A percentile compares a stretch with the other conserved stretches of the same genome.
Evolutionary conservation across 2,329 filamentous ascomycete species (phyloP).

Genomic region (Beauveria australis): DNA sequence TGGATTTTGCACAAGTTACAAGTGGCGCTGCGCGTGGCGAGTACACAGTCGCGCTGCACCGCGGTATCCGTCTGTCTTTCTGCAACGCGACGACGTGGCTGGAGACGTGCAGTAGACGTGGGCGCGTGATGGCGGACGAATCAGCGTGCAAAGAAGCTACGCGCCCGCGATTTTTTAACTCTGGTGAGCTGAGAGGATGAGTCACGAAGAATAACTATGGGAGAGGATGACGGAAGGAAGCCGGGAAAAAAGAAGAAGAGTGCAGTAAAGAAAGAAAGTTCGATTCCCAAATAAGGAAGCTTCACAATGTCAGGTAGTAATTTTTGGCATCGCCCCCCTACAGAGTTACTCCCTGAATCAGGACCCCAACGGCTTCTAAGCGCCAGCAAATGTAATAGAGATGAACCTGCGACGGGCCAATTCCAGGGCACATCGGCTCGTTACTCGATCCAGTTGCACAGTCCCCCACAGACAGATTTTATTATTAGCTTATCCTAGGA

Average conservation of each 20-base stretch:
- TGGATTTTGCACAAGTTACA: background rate
- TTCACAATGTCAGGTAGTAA: background rate
- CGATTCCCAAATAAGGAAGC: background rate
- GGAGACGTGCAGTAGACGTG: background rate
- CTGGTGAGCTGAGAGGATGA: background rate
- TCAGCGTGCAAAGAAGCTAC: constrained; percentile 4
- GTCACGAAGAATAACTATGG: background rate
- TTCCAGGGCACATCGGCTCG: background rate
- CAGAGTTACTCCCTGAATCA: background rate
- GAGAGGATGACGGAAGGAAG: background rate
- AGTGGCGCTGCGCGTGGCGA: background rate
- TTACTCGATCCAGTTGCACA: background rate
- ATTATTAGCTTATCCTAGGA: constrained; percentile 1
- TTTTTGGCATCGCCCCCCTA: background rate
- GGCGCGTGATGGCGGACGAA: constrained; percentile 10
- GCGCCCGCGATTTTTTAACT: constrained; percentile 1
- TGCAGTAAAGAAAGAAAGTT: background rate
- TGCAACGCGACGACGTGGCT: background rate
- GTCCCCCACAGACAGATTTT: background rate
- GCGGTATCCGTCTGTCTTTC: background rate
- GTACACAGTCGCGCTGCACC: background rate
- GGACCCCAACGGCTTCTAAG: background rate
- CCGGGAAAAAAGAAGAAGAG: background rate
- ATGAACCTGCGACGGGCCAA: background rate
- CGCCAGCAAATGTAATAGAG: background rate